phyloP scores from a whole-genome alignment of 345 rosid species.

The Eutrema japonicum region DNA sequence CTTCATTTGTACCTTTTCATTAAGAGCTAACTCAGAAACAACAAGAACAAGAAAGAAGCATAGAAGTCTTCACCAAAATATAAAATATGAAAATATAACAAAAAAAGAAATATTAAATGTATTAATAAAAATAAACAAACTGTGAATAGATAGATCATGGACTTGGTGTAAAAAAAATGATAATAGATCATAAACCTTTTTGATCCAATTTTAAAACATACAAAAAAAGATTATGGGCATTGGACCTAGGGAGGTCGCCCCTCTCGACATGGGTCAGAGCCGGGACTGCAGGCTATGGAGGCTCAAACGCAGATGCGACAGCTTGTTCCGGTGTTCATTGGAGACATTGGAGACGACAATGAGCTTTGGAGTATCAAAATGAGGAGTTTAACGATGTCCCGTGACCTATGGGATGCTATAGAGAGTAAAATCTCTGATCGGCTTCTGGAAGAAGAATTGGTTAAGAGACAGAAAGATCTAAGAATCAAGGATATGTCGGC shows the following conservation, averaged over 20 bases:
- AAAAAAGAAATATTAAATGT: too few species aligned
- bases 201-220: too few species aligned
- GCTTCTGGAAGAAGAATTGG: not conserved
- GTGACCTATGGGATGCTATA: constrained; percentile 30
- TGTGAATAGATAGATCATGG: too few species aligned
- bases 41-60: not conserved
- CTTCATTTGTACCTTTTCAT: not conserved
- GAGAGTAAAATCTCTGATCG: not conserved
- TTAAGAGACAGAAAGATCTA: not conserved
- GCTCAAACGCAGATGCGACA: constrained; percentile 6
- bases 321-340: constrained; percentile 4
- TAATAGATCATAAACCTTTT: too few species aligned
- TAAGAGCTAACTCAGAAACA: not conserved
- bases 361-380: constrained; percentile 28
- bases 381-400: constrained; percentile 9
- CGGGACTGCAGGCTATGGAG: not conserved
- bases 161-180: too few species aligned
- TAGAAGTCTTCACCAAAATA: too few species aligned
- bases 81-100: too few species aligned
- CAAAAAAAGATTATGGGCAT: too few species aligned
- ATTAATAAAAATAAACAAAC: too few species aligned
- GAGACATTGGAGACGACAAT: not conserved
- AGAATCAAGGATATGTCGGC: constrained; percentile 21
- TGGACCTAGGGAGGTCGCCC: too few species aligned
- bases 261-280: too few species aligned